Evolutionary conservation across 768 basidiomycete genomes (phyloP).

Genomic region (Exidia glandulosa): DNA sequence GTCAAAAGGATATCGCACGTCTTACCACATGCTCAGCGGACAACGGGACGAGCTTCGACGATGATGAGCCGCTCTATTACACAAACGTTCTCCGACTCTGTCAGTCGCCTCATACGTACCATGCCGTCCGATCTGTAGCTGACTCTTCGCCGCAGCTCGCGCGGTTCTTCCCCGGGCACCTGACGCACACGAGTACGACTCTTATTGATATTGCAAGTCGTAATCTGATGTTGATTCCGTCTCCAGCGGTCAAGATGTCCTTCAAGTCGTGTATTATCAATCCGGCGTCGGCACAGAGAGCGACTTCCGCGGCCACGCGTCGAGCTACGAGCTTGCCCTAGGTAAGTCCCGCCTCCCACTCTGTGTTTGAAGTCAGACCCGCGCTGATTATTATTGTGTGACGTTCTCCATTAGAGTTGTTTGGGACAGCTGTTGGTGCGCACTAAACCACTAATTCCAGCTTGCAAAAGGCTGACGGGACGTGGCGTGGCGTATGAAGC

Average conservation of each 20-base stretch:
- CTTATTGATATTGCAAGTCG: too few species aligned
- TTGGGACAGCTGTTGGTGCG: neutral
- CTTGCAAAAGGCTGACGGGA: neutral
- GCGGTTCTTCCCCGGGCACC: neutral
- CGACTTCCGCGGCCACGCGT: neutral
- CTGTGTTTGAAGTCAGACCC: neutral
- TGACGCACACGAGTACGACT: neutral
- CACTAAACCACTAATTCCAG: neutral
- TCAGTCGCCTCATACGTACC: neutral
- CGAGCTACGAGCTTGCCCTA: neutral
- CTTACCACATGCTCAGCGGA: neutral
- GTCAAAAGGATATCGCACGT: too few species aligned
- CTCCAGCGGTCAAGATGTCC: neutral
- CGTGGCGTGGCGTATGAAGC: neutral
- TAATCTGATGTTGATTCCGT: neutral
- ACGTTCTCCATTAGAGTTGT: neutral
- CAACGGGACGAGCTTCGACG: neutral
- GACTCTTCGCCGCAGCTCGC: neutral
- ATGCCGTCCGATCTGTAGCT: neutral
- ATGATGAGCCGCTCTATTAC: neutral
- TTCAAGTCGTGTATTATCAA: slow-evolving; percentile 3
- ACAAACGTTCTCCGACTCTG: neutral
- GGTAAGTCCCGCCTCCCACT: neutral
- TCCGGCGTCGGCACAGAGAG: neutral
- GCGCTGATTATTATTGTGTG: neutral